A percentile compares a stretch with the other conserved stretches of the same genome.
Conservation (phyloP, 495 filamentous ascomycete species). For the Hypoxylon trugodes region DNA sequence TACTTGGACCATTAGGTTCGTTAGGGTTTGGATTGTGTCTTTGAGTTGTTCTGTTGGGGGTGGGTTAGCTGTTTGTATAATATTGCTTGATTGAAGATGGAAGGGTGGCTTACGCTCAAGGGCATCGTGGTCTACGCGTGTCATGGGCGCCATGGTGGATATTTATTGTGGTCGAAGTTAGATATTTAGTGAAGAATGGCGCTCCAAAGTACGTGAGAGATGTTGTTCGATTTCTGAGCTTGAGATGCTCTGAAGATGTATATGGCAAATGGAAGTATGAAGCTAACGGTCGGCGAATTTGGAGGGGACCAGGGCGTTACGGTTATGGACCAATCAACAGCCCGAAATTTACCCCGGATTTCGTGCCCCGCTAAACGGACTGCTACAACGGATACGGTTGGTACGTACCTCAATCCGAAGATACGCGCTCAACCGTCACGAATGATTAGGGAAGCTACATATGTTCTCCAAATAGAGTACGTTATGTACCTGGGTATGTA, state of each 20-base stretch:
- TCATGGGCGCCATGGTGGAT: slow-evolving; percentile 57
- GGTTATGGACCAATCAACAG: neutral
- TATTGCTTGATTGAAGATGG: neutral
- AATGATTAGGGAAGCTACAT: too few relatives aligned
- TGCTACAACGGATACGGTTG: neutral
- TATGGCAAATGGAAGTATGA: neutral
- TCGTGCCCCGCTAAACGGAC: neutral
- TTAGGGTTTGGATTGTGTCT: slow-evolving; percentile 84
- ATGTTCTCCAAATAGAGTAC: too few relatives aligned
- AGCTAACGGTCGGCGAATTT: neutral
- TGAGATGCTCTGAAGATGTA: too few relatives aligned
- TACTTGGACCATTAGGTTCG: slow-evolving; percentile 78
- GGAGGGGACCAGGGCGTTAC: neutral
- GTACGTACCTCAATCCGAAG: neutral
- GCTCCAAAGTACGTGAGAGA: neutral
- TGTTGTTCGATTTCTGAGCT: neutral
- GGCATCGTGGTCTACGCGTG: slow-evolving; percentile 51
- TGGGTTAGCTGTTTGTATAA: slow-evolving; percentile 15
- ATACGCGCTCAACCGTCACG: neutral
- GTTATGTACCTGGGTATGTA: too few relatives aligned
- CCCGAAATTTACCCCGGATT: slow-evolving; percentile 11
- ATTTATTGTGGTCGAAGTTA: neutral
- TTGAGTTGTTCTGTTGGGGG: slow-evolving; percentile 64
- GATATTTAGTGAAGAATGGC: neutral
- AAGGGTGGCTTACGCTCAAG: slow-evolving; percentile 52